Percentiles rank a stretch among this genome's conserved stretches.
Conservation (phyloP, 108 stramenopile species). For the Discostella stelligeroides region DNA sequence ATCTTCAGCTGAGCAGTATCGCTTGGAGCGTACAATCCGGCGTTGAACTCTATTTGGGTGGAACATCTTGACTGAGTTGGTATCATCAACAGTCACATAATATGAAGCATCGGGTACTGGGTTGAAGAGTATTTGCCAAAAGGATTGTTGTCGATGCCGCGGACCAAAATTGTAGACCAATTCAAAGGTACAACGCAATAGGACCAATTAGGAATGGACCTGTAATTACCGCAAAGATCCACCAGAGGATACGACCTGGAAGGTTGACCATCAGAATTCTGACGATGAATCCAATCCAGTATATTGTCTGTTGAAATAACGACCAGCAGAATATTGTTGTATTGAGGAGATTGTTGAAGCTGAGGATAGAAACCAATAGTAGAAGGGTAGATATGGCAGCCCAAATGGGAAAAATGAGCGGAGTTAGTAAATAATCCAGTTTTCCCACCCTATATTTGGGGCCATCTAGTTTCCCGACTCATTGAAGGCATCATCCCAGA, state of each 20-base stretch:
- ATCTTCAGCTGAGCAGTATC: too few species aligned
- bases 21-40: too few species aligned
- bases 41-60: too few species aligned
- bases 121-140: neutral
- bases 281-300: neutral
- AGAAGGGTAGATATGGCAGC: slow-evolving; percentile 8
- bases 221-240: too few species aligned
- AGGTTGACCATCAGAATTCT: neutral
- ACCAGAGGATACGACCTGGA: neutral
- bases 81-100: neutral
- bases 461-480: slow-evolving; percentile 15
- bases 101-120: neutral
- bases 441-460: slow-evolving; percentile 6
- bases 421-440: neutral
- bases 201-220: too few species aligned
- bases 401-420: slow-evolving; percentile 1
- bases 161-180: slow-evolving; percentile 3
- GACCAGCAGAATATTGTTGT: neutral
- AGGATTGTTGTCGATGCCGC: neutral
- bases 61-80: too few species aligned
- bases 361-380: neutral
- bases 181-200: neutral
- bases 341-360: neutral
- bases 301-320: too few species aligned
- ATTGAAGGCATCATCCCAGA: slow-evolving; percentile 5